A percentile compares a stretch with the other conserved stretches of the same genome.
Conservation (phyloP, 108 stramenopile genomes). For the Nannochloropsis salina region DNA sequence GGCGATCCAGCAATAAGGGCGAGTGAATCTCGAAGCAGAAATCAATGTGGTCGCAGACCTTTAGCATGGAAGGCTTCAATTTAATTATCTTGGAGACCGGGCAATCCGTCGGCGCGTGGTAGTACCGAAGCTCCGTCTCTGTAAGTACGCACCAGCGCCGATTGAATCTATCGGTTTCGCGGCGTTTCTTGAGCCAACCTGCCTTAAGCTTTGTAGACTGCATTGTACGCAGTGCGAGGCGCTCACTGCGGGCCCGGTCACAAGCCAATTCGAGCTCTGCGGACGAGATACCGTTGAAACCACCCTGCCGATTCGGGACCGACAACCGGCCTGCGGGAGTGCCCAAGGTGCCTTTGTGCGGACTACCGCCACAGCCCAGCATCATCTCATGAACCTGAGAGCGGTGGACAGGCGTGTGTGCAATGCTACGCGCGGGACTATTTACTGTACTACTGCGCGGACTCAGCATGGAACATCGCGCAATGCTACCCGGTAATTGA, state of each 20-base stretch:
- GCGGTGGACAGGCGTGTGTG: neutral
- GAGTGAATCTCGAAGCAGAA: conserved; percentile 55
- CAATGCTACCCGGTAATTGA: neutral
- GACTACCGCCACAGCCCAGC: neutral
- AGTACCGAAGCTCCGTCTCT: conserved; percentile 37
- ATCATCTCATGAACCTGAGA: neutral
- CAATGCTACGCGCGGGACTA: neutral
- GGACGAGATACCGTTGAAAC: neutral
- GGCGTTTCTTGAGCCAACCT: conserved; percentile 32
- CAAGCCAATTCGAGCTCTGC: neutral
- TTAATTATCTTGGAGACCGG: conserved; percentile 36
- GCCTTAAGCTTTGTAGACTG: neutral
- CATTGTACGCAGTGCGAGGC: neutral
- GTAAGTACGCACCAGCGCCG: conserved; percentile 51
- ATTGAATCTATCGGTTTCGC: conserved; percentile 41
- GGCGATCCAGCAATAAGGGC: conserved; percentile 46
- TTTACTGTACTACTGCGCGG: neutral
- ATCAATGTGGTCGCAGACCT: conserved; percentile 37
- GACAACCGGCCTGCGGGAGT: neutral
- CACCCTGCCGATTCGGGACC: neutral
- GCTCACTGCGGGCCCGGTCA: neutral
- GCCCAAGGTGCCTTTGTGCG: neutral
- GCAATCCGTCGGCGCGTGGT: conserved; percentile 29
- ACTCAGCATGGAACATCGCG: neutral
- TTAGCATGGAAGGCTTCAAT: conserved; percentile 36